Percentiles rank a stretch among this genome's conserved stretches.
These are phyloP conservation scores for Aspergillus aculeatinus DNA, from an alignment of 2,329 filamentous ascomycete species.

Conservation along the genomic window DNA sequence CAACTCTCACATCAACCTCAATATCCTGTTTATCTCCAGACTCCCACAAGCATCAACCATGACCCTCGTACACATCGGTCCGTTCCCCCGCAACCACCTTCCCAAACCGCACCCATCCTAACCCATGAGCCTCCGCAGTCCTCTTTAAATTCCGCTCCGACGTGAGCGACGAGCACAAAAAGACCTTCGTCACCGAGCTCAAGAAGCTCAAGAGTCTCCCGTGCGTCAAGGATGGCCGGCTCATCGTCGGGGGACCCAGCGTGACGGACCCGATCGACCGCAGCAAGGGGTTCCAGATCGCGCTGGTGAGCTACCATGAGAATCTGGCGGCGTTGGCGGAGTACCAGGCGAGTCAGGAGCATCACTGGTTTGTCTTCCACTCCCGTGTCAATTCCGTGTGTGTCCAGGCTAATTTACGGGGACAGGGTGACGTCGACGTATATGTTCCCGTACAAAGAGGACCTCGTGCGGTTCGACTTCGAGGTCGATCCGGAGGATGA, in stretches of 20 bases:
- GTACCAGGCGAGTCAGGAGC: slow-evolving; percentile 56
- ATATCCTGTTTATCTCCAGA: no score
- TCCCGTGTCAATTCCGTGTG: background rate
- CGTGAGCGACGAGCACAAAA: slow-evolving; percentile 44
- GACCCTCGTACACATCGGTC: slow-evolving; percentile 30
- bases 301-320: slow-evolving; percentile 54
- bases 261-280: slow-evolving; percentile 53
- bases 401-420: background rate
- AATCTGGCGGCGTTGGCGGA: slow-evolving; percentile 47
- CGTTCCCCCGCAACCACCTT: background rate
- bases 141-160: slow-evolving; percentile 52
- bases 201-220: slow-evolving; percentile 51
- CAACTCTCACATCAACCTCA: no score
- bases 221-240: slow-evolving; percentile 50
- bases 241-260: slow-evolving; percentile 55
- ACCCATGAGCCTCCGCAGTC: slow-evolving; percentile 33
- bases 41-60: slow-evolving; percentile 11
- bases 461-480: slow-evolving; percentile 56
- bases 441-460: slow-evolving; percentile 55
- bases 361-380: slow-evolving; percentile 43
- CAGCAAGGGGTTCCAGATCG: slow-evolving; percentile 55
- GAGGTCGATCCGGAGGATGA: slow-evolving; percentile 44
- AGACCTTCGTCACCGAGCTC: slow-evolving; percentile 49
- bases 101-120: no score
- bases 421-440: slow-evolving; percentile 52